Conservation (phyloP, 345 rosid genomes). For the Angophora floribunda region DNA sequence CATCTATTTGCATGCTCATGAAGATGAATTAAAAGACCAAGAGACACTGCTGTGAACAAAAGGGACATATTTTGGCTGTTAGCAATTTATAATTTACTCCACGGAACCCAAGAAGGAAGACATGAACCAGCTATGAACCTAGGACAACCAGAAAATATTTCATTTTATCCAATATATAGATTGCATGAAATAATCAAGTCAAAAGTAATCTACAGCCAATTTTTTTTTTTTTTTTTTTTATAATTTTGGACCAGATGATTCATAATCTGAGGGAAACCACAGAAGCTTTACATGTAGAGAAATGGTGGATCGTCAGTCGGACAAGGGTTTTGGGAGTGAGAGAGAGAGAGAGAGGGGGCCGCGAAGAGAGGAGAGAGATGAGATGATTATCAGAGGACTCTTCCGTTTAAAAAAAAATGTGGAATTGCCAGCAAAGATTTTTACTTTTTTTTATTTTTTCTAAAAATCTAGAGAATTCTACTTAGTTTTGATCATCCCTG, state of each 20-base stretch:
- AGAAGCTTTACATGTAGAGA: constrained; percentile 43
- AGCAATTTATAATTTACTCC: neutral
- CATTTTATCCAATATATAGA: neutral
- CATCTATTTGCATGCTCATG: neutral
- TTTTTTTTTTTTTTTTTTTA: neutral
- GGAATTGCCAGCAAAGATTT: too few species aligned
- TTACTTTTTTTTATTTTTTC: too few species aligned
- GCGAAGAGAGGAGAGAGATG: too few species aligned
- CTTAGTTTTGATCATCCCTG: too few species aligned
- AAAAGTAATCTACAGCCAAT: neutral
- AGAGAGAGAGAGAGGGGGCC: too few species aligned
- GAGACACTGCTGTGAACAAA: neutral
- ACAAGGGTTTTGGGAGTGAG: too few species aligned
- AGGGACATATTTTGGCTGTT: neutral
- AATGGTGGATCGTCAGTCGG: neutral
- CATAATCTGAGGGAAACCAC: neutral
- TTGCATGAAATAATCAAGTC: neutral
- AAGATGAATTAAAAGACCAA: neutral
- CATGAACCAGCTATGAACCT: neutral
- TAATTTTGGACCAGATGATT: neutral
- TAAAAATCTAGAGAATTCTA: too few species aligned
- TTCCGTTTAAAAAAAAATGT: too few species aligned
- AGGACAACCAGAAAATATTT: neutral
- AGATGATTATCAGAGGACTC: too few species aligned
- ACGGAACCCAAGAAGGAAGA: neutral